These are phyloP conservation scores for Globisporangium spinosum DNA, from an alignment of 352 stramenopile species.

Conservation along the genomic window DNA sequence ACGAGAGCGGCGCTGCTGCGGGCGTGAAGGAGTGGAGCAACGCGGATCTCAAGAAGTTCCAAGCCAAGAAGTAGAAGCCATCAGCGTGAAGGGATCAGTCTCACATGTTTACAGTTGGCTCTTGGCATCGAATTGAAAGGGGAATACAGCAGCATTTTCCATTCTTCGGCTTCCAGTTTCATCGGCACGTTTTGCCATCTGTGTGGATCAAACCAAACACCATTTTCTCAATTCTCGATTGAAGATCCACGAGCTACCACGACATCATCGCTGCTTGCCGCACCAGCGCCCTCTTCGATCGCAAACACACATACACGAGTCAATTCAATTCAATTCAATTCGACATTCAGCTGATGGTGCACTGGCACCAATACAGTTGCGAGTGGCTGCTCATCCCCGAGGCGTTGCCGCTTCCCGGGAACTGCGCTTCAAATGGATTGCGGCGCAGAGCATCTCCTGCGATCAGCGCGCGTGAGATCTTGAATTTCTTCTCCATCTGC, in stretches of 20 bases:
- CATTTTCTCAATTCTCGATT: neutral
- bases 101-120: neutral
- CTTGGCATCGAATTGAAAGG: neutral
- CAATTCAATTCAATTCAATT: neutral
- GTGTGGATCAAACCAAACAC: neutral
- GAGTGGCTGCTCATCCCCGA: constrained; percentile 4
- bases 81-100: no score
- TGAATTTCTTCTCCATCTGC: constrained; percentile 50
- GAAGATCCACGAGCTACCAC: neutral
- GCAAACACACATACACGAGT: neutral
- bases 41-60: constrained; percentile 51
- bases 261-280: neutral
- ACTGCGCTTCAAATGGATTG: constrained; percentile 37
- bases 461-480: constrained; percentile 27
- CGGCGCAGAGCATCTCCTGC: constrained; percentile 23
- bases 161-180: neutral
- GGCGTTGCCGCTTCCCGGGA: constrained; percentile 2
- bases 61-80: constrained; percentile 16
- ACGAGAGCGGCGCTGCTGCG: constrained; percentile 39
- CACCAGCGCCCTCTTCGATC: neutral
- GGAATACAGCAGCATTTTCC: neutral
- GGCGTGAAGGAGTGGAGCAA: constrained; percentile 49
- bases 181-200: neutral
- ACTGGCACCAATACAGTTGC: constrained; percentile 63
- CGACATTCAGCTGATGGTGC: constrained; percentile 38